phyloP scores from a whole-genome alignment of 129 eudicot genomes.

The Dittrichia graveolens region DNA sequence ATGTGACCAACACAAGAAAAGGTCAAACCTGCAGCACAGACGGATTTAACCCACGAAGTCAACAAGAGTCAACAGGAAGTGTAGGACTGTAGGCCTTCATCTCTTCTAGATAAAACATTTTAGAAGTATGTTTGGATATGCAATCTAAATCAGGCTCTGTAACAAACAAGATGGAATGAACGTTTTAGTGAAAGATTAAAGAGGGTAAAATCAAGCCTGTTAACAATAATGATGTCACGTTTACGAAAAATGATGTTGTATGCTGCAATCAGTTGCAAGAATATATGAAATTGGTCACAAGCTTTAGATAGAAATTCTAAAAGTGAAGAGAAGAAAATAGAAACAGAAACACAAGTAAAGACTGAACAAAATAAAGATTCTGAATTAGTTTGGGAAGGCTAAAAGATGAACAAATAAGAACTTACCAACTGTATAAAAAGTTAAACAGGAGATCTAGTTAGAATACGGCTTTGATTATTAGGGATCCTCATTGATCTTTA shows the following conservation, averaged over 20 bases:
- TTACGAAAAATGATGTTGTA: not conserved
- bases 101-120: slow-evolving; percentile 7
- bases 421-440: too few species aligned
- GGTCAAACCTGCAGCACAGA: too few species aligned
- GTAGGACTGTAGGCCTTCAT: not conserved
- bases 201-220: not conserved
- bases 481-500: too few species aligned
- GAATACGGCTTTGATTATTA: too few species aligned
- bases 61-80: not conserved
- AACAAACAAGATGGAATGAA: slow-evolving; percentile 1
- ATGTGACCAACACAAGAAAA: too few species aligned
- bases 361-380: not conserved
- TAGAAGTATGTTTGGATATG: not conserved
- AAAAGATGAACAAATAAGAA: slow-evolving; percentile 9
- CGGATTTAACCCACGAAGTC: too few species aligned
- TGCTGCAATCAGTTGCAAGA: slow-evolving; percentile 9
- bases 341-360: not conserved
- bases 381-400: not conserved
- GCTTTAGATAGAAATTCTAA: slow-evolving; percentile 1
- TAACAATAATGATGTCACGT: slow-evolving; percentile 9
- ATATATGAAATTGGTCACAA: slow-evolving; percentile 9
- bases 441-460: too few species aligned
- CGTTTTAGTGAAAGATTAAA: not conserved
- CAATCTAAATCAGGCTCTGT: slow-evolving; percentile 18
- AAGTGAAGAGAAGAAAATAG: slow-evolving; percentile 23